Conservation (phyloP, 768 basidiomycete genomes). For the Suillus spraguei region DNA sequence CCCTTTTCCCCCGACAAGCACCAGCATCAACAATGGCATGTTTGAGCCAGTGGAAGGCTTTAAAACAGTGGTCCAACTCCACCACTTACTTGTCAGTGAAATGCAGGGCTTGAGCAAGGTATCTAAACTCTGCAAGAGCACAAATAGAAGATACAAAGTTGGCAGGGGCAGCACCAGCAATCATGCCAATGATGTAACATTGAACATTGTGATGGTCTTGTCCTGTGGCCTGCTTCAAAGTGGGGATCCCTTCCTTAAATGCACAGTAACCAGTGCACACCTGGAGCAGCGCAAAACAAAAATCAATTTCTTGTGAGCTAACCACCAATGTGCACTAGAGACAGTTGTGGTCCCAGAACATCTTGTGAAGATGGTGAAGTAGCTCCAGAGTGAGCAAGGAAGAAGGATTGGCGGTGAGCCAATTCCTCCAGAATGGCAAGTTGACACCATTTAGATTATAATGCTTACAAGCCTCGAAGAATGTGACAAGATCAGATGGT, state of each 20-base stretch:
- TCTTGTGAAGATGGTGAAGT: conserved; percentile 42
- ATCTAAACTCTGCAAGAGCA: conserved; percentile 40
- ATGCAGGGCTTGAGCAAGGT: conserved; percentile 34
- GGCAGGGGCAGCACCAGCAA: conserved; percentile 35
- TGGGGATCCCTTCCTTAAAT: conserved; percentile 42
- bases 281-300: conserved; percentile 40
- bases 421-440: conserved; percentile 41
- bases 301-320: conserved; percentile 36
- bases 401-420: conserved; percentile 33
- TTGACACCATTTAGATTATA: conserved; percentile 16
- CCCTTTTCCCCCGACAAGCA: conserved; percentile 27
- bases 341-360: conserved; percentile 41
- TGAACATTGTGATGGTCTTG: conserved; percentile 40
- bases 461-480: conserved; percentile 3
- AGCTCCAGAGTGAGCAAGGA: conserved; percentile 39
- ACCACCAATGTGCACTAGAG: conserved; percentile 41
- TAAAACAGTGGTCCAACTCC: conserved; percentile 23
- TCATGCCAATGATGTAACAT: conserved; percentile 34
- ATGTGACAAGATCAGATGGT: conserved; percentile 7
- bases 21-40: conserved; percentile 32
- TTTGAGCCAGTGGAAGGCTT: conserved; percentile 38
- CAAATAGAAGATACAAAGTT: conserved; percentile 35
- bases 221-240: conserved; percentile 44
- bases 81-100: conserved; percentile 27
- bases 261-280: conserved; percentile 36